Evolutionary conservation across 1,284 basidiomycete genomes (phyloP), one percentile per base, ranked within the genome.

Genomic region (Pseudozyma pruni): DNA sequence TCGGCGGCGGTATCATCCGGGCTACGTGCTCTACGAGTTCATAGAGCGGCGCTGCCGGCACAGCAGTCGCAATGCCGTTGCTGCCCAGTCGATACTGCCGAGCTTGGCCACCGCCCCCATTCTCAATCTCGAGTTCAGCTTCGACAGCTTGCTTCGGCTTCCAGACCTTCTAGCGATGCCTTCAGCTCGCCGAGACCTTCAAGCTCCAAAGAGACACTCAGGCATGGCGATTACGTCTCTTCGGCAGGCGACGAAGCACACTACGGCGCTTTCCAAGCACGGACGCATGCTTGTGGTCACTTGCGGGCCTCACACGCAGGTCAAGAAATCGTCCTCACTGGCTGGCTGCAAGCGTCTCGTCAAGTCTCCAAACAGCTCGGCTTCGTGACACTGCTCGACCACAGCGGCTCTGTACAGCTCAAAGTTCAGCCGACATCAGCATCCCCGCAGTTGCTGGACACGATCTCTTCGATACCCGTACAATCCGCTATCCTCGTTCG

Each of bases 381-480:
- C 47, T 92, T 93, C 85, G 88, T 89, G 83, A 89, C 89, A 20
- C 86, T 96, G 73, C 90, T 89, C 74, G 92, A 94, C 81, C 86
- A 88, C 43, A 86, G 87, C 60, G 90, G 91, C 40, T 87, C 86
- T 0, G 87, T 89, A 0, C 94, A 96, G 83, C 89, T 96, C 27
- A 72, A 63, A 43, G 47, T 75, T 4, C 57, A 74, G 29, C 48
- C 46, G 0, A 56, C 63, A 16, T 19, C 45, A 1, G 32, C 34
- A 6, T 38, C 53, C 1, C 50, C 64, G 9, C n/a, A 71, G 14
- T 58, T 63, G n/a, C 56, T 91, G 93, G 83, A 92, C 89, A 85
- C 49, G 83, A 85, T 80, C 10, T 42, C 66, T 7, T 59, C 64
- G 6, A 40, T 69, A 38, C 75, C 72, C 2, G 35, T 77, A 11